Base-by-base conservation (phyloP, 495 filamentous ascomycete genomes). In the Tuber melanosporum region DNA sequence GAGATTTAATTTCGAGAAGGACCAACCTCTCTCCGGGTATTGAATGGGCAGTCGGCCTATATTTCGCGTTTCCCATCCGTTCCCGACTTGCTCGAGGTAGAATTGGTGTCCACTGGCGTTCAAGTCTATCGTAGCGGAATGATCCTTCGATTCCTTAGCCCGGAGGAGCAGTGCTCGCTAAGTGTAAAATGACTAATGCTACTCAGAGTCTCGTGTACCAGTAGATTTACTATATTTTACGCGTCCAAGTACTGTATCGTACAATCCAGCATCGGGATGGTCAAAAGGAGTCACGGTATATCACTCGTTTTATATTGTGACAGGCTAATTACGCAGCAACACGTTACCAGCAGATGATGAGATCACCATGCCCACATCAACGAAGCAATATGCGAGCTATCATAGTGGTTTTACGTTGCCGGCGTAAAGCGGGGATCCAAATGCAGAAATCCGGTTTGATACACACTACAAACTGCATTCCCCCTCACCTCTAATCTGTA, bases 251-350 rank as follows among this genome's bases (percentile, higher is more conserved):
- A 32, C 32, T 32, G 32, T 32, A 32, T 32, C 32, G 32, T 32
- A 32, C 3, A 19, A 22, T 15, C 47, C 12, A 49, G 47, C 47
- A 22, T 49, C 47, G 2, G 14, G 0, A 12, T 66, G n/a, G 26
- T 66, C 39, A 41, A 41, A 32, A 1, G 10, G 0, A 15, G 32
- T 66, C 57, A 66, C 12, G 14, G 14, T 3, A 66, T 66, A 32
- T 66, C 57, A 66, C 57, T 66, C 57, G 57, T 32, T 32, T 66
- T 66, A 66, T 15, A 32, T 66, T 66, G 57, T 66, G 57, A 32
- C 57, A 17, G 57, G 57, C 57, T 66, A 66, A 66, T 66, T 66
- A 32, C 57, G 12, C n/a, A 32, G 57, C 57, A 66, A 66, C 57
- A 66, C 57, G 57, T 66, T 66, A 66, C 26, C 9, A 32, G 26